These are phyloP conservation scores for Porodaedalea pini DNA, from an alignment of 1,284 basidiomycete genomes.

Conservation along the genomic window DNA sequence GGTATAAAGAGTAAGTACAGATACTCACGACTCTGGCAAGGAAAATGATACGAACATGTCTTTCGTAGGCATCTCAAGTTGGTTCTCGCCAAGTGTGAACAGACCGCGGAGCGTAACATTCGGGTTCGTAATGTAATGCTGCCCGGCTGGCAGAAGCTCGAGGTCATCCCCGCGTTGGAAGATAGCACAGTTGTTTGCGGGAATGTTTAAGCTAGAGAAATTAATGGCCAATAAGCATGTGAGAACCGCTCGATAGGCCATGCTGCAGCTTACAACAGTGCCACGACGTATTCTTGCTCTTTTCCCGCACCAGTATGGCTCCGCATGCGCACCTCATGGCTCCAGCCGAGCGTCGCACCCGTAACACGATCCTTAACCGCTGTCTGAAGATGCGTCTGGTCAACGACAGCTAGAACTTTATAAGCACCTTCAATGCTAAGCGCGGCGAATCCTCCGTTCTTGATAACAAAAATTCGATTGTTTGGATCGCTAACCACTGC, in stretches of 20 bases:
- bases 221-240: too few relatives aligned
- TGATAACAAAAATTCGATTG: slow-evolving; percentile 78
- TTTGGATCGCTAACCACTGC: slow-evolving; percentile 77
- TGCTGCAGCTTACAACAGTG: slow-evolving; percentile 56
- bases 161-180: slow-evolving; percentile 77
- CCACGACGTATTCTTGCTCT: slow-evolving; percentile 65
- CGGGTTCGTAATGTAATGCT: slow-evolving; percentile 78
- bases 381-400: slow-evolving; percentile 70
- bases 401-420: slow-evolving; percentile 71
- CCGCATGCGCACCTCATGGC: slow-evolving; percentile 72
- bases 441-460: slow-evolving; percentile 73
- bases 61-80: slow-evolving; percentile 80
- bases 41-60: slow-evolving; percentile 55
- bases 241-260: too few relatives aligned
- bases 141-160: slow-evolving; percentile 70
- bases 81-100: slow-evolving; percentile 76
- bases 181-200: slow-evolving; percentile 80
- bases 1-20: background rate
- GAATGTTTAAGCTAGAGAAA: slow-evolving; percentile 68
- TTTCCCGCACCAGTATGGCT: slow-evolving; percentile 43
- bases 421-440: slow-evolving; percentile 72
- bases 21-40: background rate
- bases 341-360: slow-evolving; percentile 55
- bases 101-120: slow-evolving; percentile 73
- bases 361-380: slow-evolving; percentile 61